Evolutionary conservation across 768 basidiomycete species (phyloP).

Genomic region (Rhodocollybia butyracea): DNA sequence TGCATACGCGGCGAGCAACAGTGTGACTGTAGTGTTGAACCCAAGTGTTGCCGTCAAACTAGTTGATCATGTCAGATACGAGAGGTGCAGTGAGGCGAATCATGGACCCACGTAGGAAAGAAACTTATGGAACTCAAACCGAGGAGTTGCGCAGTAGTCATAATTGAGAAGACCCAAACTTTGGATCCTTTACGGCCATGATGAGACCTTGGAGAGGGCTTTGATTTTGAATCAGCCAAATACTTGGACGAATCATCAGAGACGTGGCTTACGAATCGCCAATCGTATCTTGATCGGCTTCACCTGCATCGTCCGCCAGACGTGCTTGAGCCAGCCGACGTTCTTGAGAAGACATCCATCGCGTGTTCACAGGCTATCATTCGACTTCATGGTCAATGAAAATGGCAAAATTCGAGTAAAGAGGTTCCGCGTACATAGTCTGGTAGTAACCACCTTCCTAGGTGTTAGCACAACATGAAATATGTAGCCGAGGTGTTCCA

Average conservation of each 20-base stretch:
- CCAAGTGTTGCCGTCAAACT: constrained; percentile 5
- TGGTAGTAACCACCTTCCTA: constrained; percentile 49
- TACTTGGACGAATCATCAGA: neutral
- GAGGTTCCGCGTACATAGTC: constrained; percentile 44
- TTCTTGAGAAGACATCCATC: constrained; percentile 50
- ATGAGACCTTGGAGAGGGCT: constrained; percentile 53
- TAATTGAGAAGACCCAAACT: constrained; percentile 50
- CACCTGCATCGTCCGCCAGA: constrained; percentile 65
- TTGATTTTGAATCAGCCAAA: neutral
- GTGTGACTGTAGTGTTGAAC: constrained; percentile 6
- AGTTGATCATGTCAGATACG: neutral
- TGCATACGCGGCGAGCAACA: constrained; percentile 9
- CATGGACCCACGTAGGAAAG: constrained; percentile 43
- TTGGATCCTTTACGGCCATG: constrained; percentile 56
- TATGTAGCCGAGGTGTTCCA: neutral
- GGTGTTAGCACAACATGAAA: neutral
- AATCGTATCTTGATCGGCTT: constrained; percentile 58
- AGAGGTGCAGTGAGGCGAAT: neutral
- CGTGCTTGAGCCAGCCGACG: constrained; percentile 61
- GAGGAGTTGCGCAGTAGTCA: constrained; percentile 46
- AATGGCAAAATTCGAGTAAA: neutral
- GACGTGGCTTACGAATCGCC: constrained; percentile 50
- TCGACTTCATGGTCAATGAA: too few relatives aligned
- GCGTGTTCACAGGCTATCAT: constrained; percentile 57
- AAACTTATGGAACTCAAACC: constrained; percentile 62